phyloP scores from a whole-genome alignment of 2,329 filamentous ascomycete genomes.

The Nothomitra cinnamomea region DNA sequence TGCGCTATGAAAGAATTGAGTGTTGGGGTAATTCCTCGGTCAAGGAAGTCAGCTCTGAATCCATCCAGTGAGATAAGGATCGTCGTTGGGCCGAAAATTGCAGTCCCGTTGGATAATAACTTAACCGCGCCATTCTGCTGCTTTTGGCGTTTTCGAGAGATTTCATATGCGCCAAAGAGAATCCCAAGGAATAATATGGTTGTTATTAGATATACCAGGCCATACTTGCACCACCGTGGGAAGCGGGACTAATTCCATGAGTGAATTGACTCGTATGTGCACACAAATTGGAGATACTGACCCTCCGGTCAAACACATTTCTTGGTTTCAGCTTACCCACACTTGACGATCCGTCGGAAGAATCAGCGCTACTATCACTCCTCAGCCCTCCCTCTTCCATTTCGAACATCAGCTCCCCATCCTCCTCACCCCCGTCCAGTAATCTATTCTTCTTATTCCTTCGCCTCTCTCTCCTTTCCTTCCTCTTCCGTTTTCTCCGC shows the following conservation, averaged over 20 bases:
- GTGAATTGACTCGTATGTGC: not conserved
- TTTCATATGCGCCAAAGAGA: conserved; percentile 37
- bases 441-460: conserved; percentile 31
- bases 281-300: not conserved
- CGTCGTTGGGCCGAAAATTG: conserved; percentile 78
- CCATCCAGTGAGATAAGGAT: conserved; percentile 89
- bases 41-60: conserved; percentile 85
- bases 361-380: conserved; percentile 46
- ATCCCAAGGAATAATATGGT: conserved; percentile 36
- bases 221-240: not conserved
- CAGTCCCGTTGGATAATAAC: conserved; percentile 59
- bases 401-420: conserved; percentile 53
- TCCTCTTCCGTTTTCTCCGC: conserved; percentile 32
- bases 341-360: conserved; percentile 37
- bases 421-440: not conserved
- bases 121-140: conserved; percentile 5
- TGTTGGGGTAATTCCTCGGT: conserved; percentile 66
- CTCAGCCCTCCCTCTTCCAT: conserved; percentile 69
- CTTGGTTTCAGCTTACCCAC: conserved; percentile 8
- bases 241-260: not conserved
- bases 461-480: conserved; percentile 15
- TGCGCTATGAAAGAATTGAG: conserved; percentile 62
- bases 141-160: conserved; percentile 22
- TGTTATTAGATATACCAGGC: conserved; percentile 23
- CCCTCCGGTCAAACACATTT: not conserved